These are phyloP conservation scores for Ceratobasidium sp. DNA, from an alignment of 1,284 basidiomycete genomes.

Conservation along the genomic window DNA sequence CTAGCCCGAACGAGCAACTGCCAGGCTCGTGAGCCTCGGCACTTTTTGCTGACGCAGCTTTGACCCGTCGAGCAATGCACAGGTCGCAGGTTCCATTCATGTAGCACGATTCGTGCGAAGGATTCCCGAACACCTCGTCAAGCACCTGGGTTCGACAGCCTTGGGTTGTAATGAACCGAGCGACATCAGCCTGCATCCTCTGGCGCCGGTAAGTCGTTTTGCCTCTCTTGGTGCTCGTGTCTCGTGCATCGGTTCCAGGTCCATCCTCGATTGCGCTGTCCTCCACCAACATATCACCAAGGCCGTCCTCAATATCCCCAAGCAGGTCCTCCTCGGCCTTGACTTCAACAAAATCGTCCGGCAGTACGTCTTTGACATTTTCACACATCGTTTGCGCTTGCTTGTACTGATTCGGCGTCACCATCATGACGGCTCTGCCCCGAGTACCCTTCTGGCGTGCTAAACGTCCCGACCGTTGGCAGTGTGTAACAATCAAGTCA, in stretches of 20 bases:
- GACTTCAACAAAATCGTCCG: neutral
- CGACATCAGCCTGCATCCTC: neutral
- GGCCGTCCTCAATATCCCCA: neutral
- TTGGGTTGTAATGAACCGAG: conserved; percentile 10
- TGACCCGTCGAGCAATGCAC: conserved; percentile 10
- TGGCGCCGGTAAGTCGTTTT: neutral
- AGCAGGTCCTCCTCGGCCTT: neutral
- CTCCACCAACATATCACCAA: neutral
- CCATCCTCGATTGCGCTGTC: neutral
- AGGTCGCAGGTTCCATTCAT: neutral
- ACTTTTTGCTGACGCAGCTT: too few relatives aligned
- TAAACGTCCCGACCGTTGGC: neutral
- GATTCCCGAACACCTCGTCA: conserved; percentile 1
- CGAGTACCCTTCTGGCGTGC: neutral
- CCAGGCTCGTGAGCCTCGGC: too few relatives aligned
- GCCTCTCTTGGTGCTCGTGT: neutral
- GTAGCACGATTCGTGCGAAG: neutral
- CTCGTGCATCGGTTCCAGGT: neutral
- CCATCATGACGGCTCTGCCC: neutral
- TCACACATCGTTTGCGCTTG: neutral
- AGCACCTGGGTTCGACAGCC: neutral
- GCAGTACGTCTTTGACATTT: neutral
- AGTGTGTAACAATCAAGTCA: neutral
- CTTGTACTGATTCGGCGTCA: neutral
- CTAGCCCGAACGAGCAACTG: too few relatives aligned